Evolutionary conservation across 140 eudicot genomes (phyloP).

Genomic region (Anethum foeniculum): DNA sequence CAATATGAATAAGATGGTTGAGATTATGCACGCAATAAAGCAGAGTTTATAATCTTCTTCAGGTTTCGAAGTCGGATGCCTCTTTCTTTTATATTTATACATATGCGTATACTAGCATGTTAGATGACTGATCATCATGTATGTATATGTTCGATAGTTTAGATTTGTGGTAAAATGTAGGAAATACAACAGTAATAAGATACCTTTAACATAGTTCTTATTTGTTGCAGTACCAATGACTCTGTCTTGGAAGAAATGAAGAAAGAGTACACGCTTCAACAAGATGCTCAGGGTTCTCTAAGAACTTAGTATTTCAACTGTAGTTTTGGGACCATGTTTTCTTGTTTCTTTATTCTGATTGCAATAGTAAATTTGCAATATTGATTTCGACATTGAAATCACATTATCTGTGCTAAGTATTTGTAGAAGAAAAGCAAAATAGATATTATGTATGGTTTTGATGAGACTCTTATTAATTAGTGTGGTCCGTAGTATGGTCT

Average conservation of each 20-base stretch:
- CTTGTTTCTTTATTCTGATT: neutral
- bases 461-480: too few species aligned
- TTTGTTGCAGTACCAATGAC: slow-evolving; percentile 73
- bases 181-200: neutral
- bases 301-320: slow-evolving; percentile 17
- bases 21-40: neutral
- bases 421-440: slow-evolving; percentile 1
- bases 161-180: neutral
- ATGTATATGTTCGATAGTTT: neutral
- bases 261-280: slow-evolving; percentile 69
- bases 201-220: neutral
- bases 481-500: too few species aligned
- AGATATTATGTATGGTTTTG: neutral
- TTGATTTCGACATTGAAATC: neutral
- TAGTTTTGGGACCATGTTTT: neutral
- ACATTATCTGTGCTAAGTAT: neutral
- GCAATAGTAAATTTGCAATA: neutral
- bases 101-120: neutral
- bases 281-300: slow-evolving; percentile 46
- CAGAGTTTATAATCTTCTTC: neutral
- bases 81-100: neutral
- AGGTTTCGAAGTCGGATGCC: neutral
- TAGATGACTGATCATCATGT: neutral
- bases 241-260: slow-evolving; percentile 77
- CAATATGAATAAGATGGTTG: neutral